Base-by-base conservation (phyloP, 2,329 filamentous ascomycete genomes). In the Furcasterigmium furcatum region DNA sequence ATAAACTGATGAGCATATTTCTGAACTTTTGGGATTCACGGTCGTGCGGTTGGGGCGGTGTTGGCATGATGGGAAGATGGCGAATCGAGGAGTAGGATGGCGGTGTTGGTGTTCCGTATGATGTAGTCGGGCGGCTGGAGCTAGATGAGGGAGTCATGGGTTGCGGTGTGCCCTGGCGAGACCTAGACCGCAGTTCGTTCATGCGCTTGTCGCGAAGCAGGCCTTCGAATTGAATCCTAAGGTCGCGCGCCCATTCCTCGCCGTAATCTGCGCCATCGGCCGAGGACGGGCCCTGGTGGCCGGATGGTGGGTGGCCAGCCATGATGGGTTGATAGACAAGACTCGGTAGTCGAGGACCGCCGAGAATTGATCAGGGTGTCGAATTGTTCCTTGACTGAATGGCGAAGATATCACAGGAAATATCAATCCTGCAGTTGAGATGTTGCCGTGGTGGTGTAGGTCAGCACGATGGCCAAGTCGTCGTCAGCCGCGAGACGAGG, bases 221-320 rank as follows among this genome's bases (percentile, higher is more conserved):
- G 53, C 91, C 86, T 63, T 95, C 89, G 65, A 96, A 96, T 60
- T 90, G 87, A 58, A 86, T 73, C 43, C 88, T 85, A 58, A 97
- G 73, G 48, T 91, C 88, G 58, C 82, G 78, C 21, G 91, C 89
- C 83, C 85, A 88, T 59, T 80, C 77, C 60, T 91, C 87, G 60
- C 85, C 85, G 57, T 81, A 79, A 7, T 74, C 70, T 32, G 58
- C 65, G 51, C 58, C 56, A 36, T 58, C 49, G 27, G 54, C 51
- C 44, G 59, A 52, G 29, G 56, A 41, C 35, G 46, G 54, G 46
- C 54, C 56, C 21, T 43, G 34, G 36, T 61, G 54, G 53, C 56
- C 55, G 53, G 58, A 58, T 47, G 65, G 60, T 48, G 58, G 57
- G 58, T 61, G 65, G 54, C 64, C 64, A 55, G 64, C 65, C 68